These are phyloP conservation scores for Ustilago trichophora DNA, from an alignment of 1,284 basidiomycete genomes.

Conservation along the genomic window DNA sequence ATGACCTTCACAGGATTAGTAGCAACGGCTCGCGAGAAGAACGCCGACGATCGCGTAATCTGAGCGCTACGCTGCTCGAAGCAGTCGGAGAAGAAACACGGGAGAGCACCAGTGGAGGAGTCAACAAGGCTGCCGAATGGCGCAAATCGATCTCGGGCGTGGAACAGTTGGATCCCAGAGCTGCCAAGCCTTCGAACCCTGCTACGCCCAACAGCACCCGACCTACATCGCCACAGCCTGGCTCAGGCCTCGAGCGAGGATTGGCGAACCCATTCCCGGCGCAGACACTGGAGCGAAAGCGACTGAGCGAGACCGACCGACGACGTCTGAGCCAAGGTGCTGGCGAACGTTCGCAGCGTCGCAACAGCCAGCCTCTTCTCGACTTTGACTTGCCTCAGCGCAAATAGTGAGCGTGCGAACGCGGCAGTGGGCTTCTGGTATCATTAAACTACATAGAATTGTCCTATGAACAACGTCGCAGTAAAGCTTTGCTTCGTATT, in stretches of 20 bases:
- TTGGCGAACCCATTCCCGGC: constrained; percentile 22
- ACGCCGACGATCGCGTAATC: constrained; percentile 30
- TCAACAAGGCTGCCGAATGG: constrained; percentile 37
- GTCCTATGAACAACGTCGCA: no score
- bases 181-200: constrained; percentile 12
- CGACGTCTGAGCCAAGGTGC: constrained; percentile 48
- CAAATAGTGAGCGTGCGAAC: constrained; percentile 9
- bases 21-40: constrained; percentile 15
- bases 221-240: constrained; percentile 25
- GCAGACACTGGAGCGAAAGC: constrained; percentile 16
- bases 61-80: constrained; percentile 37
- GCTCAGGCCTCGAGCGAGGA: not conserved
- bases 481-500: no score
- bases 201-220: constrained; percentile 21
- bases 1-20: constrained; percentile 5
- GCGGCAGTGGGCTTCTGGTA: no score
- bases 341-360: constrained; percentile 22
- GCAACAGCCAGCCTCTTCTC: constrained; percentile 37
- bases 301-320: constrained; percentile 41
- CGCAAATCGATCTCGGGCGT: constrained; percentile 34
- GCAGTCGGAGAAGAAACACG: constrained; percentile 34
- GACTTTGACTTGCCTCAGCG: constrained; percentile 33
- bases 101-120: constrained; percentile 1
- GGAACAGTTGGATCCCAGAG: constrained; percentile 28
- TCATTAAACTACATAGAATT: no score